phyloP scores from a whole-genome alignment of 805 yeast species.

The Grigorovia jiainica region DNA sequence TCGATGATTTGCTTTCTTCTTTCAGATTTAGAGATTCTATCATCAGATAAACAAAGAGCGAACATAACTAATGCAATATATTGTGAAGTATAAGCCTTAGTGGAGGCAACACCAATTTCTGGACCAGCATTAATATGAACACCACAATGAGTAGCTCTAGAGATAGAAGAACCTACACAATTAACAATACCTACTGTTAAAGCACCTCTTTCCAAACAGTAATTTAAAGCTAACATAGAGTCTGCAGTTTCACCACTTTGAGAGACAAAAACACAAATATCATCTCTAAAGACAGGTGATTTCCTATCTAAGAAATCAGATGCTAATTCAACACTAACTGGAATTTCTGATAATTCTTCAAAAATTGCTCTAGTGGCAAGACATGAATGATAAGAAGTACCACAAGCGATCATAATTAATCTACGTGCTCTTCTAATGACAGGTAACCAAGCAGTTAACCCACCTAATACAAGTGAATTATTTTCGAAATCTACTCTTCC shows the following conservation, averaged over 20 bases:
- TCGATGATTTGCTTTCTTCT: slow-evolving; percentile 82
- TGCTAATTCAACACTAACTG: slow-evolving; percentile 86
- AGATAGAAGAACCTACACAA: slow-evolving; percentile 93
- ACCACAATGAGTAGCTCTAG: slow-evolving; percentile 97
- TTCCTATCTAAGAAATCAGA: slow-evolving; percentile 90
- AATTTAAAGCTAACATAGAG: slow-evolving; percentile 87
- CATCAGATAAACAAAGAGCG: slow-evolving; percentile 91
- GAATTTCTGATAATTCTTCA: slow-evolving; percentile 93
- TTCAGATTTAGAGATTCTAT: slow-evolving; percentile 61
- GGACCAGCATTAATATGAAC: slow-evolving; percentile 99
- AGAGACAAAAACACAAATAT: slow-evolving; percentile 92
- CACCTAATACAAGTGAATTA: slow-evolving; percentile 74
- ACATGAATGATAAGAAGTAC: slow-evolving; percentile 98
- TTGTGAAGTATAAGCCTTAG: slow-evolving; percentile 98
- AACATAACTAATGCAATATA: slow-evolving; percentile 94
- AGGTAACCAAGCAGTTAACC: slow-evolving; percentile 72
- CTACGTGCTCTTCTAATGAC: slow-evolving; percentile 91
- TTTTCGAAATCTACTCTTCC: slow-evolving; percentile 93
- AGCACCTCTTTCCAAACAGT: slow-evolving; percentile 95
- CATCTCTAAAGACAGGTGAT: slow-evolving; percentile 97
- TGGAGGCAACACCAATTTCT: slow-evolving; percentile 98
- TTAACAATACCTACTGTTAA: slow-evolving; percentile 95
- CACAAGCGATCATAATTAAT: slow-evolving; percentile 97
- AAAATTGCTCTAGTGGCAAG: slow-evolving; percentile 92
- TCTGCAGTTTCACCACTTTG: slow-evolving; percentile 99